These are phyloP conservation scores for Boletus rubropictus DNA, from an alignment of 768 basidiomycete genomes.

Conservation along the genomic window DNA sequence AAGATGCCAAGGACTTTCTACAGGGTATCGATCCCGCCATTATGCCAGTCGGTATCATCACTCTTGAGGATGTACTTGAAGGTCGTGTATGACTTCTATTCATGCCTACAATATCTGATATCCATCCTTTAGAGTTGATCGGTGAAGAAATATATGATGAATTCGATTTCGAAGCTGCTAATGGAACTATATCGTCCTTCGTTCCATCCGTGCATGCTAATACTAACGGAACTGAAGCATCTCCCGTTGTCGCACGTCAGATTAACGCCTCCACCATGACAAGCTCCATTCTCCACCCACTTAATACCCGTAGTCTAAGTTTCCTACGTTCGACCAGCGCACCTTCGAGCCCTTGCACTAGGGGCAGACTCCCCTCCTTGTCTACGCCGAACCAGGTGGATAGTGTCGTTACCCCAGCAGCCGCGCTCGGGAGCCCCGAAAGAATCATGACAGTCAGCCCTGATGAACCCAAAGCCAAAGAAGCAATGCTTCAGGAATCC, in stretches of 20 bases:
- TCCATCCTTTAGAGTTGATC: constrained; percentile 60
- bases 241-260: constrained; percentile 4
- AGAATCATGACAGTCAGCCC: neutral
- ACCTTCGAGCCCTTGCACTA: constrained; percentile 46
- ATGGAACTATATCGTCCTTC: constrained; percentile 44
- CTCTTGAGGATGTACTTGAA: constrained; percentile 89
- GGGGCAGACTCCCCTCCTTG: constrained; percentile 5
- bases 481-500: neutral
- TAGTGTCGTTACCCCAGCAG: neutral
- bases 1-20: constrained; percentile 77
- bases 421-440: neutral
- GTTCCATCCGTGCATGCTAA: constrained; percentile 29
- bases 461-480: constrained; percentile 3
- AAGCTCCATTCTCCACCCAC: constrained; percentile 34
- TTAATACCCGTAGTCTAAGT: constrained; percentile 41
- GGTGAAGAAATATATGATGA: constrained; percentile 93
- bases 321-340: constrained; percentile 55
- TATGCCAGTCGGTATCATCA: constrained; percentile 87
- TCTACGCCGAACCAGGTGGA: constrained; percentile 2
- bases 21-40: constrained; percentile 76
- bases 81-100: constrained; percentile 35
- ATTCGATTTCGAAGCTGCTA: constrained; percentile 76
- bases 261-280: constrained; percentile 11
- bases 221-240: constrained; percentile 26
- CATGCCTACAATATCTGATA: neutral